These are phyloP conservation scores for Magnusiomyces magnusii DNA, from an alignment of 1,139 yeast genomes.

Conservation along the genomic window DNA sequence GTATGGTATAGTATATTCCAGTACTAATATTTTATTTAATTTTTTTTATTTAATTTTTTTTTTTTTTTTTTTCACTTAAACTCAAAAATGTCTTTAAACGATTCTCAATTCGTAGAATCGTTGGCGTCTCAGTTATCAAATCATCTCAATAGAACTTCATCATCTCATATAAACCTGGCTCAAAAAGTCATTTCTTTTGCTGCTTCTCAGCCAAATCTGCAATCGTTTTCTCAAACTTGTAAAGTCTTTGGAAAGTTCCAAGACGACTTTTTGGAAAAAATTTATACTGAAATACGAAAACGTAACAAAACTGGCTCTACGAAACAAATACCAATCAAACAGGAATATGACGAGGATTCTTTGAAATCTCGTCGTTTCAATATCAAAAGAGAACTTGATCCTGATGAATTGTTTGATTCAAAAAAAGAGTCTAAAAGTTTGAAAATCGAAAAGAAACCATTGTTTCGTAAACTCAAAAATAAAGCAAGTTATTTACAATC, in stretches of 20 bases:
- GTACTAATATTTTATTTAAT: neutral
- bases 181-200: slow-evolving; percentile 24
- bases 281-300: slow-evolving; percentile 18
- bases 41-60: neutral
- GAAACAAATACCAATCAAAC: slow-evolving; percentile 2
- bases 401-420: too few relatives aligned
- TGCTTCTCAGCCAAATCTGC: slow-evolving; percentile 16
- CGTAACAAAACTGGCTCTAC: neutral
- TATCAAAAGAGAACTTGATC: neutral
- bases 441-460: neutral
- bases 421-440: neutral
- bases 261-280: slow-evolving; percentile 20
- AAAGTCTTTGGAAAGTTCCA: slow-evolving; percentile 29
- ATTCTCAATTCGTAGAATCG: neutral
- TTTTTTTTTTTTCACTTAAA: neutral
- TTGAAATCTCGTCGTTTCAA: neutral
- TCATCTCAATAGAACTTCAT: slow-evolving; percentile 25
- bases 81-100: neutral
- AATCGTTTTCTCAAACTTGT: slow-evolving; percentile 27
- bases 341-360: neutral
- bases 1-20: neutral
- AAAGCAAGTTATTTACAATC: neutral
- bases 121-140: slow-evolving; percentile 17
- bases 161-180: slow-evolving; percentile 23
- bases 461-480: neutral